These are phyloP conservation scores for Ascochyta lentis DNA, from an alignment of 2,329 filamentous ascomycete genomes.

Conservation along the genomic window DNA sequence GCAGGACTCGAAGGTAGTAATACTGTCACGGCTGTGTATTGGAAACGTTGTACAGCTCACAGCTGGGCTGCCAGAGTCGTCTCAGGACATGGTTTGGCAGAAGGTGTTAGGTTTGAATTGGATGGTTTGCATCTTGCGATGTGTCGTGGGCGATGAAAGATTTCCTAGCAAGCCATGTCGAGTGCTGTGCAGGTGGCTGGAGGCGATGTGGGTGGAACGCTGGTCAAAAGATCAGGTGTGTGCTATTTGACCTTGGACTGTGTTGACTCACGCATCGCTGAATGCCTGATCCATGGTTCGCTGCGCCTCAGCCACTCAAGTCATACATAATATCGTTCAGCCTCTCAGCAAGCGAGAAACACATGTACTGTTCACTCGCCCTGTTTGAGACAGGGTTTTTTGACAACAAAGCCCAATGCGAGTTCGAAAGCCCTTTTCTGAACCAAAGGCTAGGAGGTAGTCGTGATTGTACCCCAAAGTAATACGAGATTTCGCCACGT, in stretches of 20 bases:
- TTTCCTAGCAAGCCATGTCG: background rate
- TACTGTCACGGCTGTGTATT: background rate
- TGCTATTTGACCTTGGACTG: background rate
- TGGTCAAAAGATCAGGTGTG: background rate
- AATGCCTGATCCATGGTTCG: background rate
- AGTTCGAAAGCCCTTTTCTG: background rate
- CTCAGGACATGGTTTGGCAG: background rate
- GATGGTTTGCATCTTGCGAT: background rate
- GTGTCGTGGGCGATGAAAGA: background rate
- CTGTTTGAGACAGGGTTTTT: background rate
- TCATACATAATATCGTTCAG: too few relatives aligned
- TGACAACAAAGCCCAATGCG: background rate
- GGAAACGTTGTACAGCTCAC: background rate
- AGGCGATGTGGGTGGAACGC: background rate
- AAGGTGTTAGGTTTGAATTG: background rate
- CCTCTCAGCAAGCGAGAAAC: background rate
- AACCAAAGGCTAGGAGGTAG: background rate
- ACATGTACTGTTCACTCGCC: background rate
- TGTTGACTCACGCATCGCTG: slow-evolving; percentile 4
- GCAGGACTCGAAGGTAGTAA: background rate
- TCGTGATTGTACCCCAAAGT: background rate
- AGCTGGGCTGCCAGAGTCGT: background rate
- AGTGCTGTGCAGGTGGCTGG: background rate
- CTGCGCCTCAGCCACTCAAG: background rate
- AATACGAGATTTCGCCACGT: background rate